Percentiles rank a stretch among this genome's conserved stretches.
Evolutionary conservation across 164 flowering plant genomes (phyloP).

Genomic region (Magnolia sinica): DNA sequence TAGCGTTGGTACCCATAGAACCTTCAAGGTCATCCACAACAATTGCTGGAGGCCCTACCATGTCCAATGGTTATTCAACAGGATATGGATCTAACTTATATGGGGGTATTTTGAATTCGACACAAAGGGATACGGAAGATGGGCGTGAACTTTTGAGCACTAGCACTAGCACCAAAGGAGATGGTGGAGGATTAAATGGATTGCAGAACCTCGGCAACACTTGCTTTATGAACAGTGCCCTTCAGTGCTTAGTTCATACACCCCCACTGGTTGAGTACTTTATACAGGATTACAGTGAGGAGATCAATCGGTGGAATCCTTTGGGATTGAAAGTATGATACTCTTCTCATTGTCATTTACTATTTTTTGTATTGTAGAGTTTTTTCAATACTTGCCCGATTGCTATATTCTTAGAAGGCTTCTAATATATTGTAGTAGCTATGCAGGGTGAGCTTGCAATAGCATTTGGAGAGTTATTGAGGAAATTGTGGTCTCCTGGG

Average conservation of each 20-base stretch:
- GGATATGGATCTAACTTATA: conserved; percentile 38
- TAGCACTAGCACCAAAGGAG: conserved; percentile 35
- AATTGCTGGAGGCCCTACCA: conserved; percentile 71
- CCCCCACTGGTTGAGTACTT: conserved; percentile 81
- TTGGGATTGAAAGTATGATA: conserved; percentile 82
- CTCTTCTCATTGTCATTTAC: conserved; percentile 1
- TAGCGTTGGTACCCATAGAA: conserved; percentile 75
- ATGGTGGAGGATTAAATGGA: conserved; percentile 84
- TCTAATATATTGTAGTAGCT: conserved; percentile 26
- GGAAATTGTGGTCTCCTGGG: conserved; percentile 92
- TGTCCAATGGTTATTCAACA: conserved; percentile 65
- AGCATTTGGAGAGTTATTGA: conserved; percentile 96
- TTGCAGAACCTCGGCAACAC: conserved; percentile 95
- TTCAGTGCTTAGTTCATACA: conserved; percentile 95
- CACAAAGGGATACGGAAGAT: conserved; percentile 41
- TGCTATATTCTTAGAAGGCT: not conserved
- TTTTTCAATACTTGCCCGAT: not conserved
- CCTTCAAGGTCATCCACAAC: conserved; percentile 69
- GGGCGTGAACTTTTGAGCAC: conserved; percentile 29
- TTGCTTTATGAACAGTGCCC: conserved; percentile 97
- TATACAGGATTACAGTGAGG: conserved; percentile 72
- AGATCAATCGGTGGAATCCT: conserved; percentile 85
- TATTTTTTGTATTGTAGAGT: not conserved
- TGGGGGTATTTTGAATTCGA: conserved; percentile 36
- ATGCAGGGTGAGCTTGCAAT: conserved; percentile 94